A percentile compares a stretch with the other conserved stretches of the same genome.
Evolutionary conservation across 164 flowering plant species (phyloP).

Genomic region (Liriodendron chinense): DNA sequence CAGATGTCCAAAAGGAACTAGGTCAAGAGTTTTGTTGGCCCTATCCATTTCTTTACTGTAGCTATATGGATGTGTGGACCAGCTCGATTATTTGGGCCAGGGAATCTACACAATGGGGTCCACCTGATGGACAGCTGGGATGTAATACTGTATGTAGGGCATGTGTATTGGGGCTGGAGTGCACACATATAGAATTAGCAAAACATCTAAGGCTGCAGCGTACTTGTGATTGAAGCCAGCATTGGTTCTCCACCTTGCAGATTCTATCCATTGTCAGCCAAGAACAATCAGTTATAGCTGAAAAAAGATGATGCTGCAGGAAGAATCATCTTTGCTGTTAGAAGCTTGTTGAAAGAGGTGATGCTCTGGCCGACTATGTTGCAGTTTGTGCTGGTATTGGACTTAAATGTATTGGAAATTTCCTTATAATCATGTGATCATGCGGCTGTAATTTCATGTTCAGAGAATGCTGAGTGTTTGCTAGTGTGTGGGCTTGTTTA

Average conservation of each 20-base stretch:
- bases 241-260: slow-evolving; percentile 28
- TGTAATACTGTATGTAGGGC: background rate
- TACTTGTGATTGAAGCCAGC: background rate
- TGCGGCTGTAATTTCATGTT: background rate
- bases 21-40: too few relatives aligned
- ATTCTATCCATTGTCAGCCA: slow-evolving; percentile 35
- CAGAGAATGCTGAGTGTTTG: background rate
- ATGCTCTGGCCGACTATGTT: background rate
- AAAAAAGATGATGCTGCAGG: slow-evolving; percentile 6
- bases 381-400: background rate
- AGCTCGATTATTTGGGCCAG: background rate
- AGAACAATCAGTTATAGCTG: slow-evolving; percentile 11
- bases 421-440: background rate
- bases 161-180: background rate
- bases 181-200: background rate
- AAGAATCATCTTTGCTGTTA: background rate
- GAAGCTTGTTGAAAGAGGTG: background rate
- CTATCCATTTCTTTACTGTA: too few relatives aligned
- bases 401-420: background rate
- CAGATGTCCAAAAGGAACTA: too few relatives aligned
- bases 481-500: background rate
- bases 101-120: background rate
- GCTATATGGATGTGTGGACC: background rate
- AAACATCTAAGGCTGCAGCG: background rate
- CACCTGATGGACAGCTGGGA: background rate